Base-by-base conservation (phyloP, 306 rosid species). In the Castanospermum australe region DNA sequence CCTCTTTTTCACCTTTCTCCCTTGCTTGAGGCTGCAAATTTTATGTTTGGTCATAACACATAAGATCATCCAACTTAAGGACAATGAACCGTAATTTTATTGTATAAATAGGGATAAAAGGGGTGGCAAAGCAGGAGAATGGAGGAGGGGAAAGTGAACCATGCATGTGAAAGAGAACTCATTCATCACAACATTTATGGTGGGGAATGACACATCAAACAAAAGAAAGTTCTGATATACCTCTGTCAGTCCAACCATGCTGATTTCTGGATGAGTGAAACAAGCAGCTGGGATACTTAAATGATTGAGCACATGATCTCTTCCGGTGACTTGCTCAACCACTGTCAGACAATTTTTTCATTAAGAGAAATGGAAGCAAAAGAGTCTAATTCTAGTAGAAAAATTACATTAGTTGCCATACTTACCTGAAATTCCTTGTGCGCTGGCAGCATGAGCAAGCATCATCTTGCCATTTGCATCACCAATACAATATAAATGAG, bases 391-490 rank as follows among this genome's bases (percentile, higher is more conserved):
- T 33, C 52, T 28, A 39, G 35, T n/a, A 78, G 57, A 20, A 73
- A 63, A 79, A 33, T 70, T 62, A 65, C 69, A 56, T 48, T 9
- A 44, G 75, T 41, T 59, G 28, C 48, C 71, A 65, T n/a, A n/a
- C 73, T 77, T 62, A 87, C 96, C 98, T 65, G 97, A 91, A 87
- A 95, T 95, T 83, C 99, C 98, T 85, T 95, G 99, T 36, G 99
- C 99, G 56, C 97, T 95, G 74, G 96, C 98, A 67, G 98, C 98
- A 88, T 95, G 98, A 79, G 99, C 98, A 86, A 95, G 93, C 99
- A 95, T 95, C 97, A 95, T 88, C 89, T 95, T 92, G 73, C 98
- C 96, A 75, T 95, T 92, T 63, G 98, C 99, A 82, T 95, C 99
- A 41, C 99, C 98, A 73, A 95, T 92, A 88, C 99, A 95, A 83